Evolutionary conservation across 192 early-diverging fungal species (phyloP).

Genomic region (Polychytrium aggregatum): DNA sequence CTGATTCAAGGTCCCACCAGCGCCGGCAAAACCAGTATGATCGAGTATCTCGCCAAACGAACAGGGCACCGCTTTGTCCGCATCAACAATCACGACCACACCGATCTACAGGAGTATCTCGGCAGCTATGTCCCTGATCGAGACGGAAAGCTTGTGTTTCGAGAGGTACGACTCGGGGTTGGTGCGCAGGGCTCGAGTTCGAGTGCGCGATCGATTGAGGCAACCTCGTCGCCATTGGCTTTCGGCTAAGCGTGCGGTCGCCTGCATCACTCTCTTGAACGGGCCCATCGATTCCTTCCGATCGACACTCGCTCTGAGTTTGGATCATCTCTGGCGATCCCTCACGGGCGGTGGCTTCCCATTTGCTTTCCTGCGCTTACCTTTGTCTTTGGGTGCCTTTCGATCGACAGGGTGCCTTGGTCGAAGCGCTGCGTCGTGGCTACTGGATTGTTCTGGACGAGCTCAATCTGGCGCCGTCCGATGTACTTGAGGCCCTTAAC

Average conservation of each 20-base stretch:
- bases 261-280: too few relatives aligned
- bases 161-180: too few relatives aligned
- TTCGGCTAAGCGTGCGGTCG: too few relatives aligned
- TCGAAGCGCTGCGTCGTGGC: slow-evolving; percentile 85
- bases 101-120: slow-evolving; percentile 95
- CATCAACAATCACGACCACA: slow-evolving; percentile 99
- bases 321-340: too few relatives aligned
- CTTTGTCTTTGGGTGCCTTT: too few relatives aligned
- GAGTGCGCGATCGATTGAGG: too few relatives aligned
- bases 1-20: slow-evolving; percentile 98
- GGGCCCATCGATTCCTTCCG: too few relatives aligned
- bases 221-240: too few relatives aligned
- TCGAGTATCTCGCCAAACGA: slow-evolving; percentile 82
- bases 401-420: slow-evolving; percentile 60
- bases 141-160: slow-evolving; percentile 80
- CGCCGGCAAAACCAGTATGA: slow-evolving; percentile 96
- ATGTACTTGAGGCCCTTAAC: slow-evolving; percentile 96
- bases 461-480: slow-evolving; percentile 95
- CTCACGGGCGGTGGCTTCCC: too few relatives aligned
- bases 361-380: too few relatives aligned
- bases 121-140: slow-evolving; percentile 79
- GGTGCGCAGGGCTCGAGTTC: too few relatives aligned
- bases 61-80: slow-evolving; percentile 93
- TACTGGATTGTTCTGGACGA: slow-evolving; percentile 99
- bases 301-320: too few relatives aligned